A percentile compares a stretch with the other conserved stretches of the same genome.
These are phyloP conservation scores for Delonix regia DNA, from an alignment of 306 rosid species.

Conservation along the genomic window DNA sequence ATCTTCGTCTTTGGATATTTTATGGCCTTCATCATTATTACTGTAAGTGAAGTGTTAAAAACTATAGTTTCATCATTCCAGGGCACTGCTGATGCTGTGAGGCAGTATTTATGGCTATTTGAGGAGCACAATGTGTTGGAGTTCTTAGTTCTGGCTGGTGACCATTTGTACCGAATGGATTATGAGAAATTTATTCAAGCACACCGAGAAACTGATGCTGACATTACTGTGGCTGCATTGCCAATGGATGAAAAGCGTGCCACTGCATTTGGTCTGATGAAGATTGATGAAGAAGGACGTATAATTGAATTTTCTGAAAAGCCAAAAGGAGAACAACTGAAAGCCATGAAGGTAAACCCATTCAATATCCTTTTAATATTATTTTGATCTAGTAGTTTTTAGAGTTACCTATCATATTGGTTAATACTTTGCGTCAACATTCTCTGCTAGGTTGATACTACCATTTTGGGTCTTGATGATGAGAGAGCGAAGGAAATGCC, in stretches of 20 bases:
- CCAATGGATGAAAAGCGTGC: constrained; percentile 99
- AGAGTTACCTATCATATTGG: not conserved
- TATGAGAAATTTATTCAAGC: constrained; percentile 96
- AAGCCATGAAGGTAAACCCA: constrained; percentile 79
- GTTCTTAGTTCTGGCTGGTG: constrained; percentile 86
- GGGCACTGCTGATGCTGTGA: constrained; percentile 99
- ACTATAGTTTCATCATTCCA: constrained; percentile 30
- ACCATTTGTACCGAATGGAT: constrained; percentile 96
- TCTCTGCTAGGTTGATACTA: constrained; percentile 83
- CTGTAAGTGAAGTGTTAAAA: constrained; percentile 17
- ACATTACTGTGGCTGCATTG: constrained; percentile 96
- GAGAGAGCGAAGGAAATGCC: constrained; percentile 96
- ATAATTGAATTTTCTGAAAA: constrained; percentile 91
- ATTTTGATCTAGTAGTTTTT: not conserved
- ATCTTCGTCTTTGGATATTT: constrained; percentile 1
- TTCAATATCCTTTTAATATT: not conserved
- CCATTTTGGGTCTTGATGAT: constrained; percentile 95
- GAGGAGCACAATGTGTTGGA: constrained; percentile 98
- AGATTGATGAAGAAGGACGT: constrained; percentile 97
- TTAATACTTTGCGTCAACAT: constrained; percentile 8
- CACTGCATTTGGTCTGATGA: constrained; percentile 95
- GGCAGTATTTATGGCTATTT: constrained; percentile 94
- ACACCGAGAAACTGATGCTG: constrained; percentile 93
- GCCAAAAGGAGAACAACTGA: constrained; percentile 95
- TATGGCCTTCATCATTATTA: not conserved